Base-by-base conservation (phyloP, 1,284 basidiomycete genomes). In the Phellinidium pouzarii region DNA sequence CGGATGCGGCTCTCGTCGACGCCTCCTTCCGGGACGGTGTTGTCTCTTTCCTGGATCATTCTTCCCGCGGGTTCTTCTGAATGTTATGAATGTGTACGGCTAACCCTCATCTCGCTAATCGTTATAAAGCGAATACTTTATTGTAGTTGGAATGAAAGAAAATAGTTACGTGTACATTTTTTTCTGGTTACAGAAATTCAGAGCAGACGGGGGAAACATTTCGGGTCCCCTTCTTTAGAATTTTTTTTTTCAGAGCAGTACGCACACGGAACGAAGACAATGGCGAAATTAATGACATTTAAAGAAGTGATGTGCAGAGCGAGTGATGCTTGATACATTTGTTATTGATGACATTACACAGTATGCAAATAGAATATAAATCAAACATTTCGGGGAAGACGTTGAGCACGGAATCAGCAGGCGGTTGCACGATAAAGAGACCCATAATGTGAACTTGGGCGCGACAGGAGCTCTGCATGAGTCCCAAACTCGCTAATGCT, bases 401-500 rank as follows among this genome's bases (percentile, higher is more conserved):
- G 41, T 12, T 14, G 27, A 40, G 19, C 37, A 17, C 12, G n/a
- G 14, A 3, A 19, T 36, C 26, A 51, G 59, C 58, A 87, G 59
- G 84, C 72, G 57, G 83, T 84, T 55, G 84, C 84, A 53, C 71
- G 72, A 66, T 87, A 88, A 57, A 88, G 68, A 7, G 80, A 74
- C 38, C 85, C 84, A 60, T 89, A 88, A 19, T 50, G 57, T 46
- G 80, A 68, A 47, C 83, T 82, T 58, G 78, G 72, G 59, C 68
- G 73, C 53, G 65, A 64, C 60, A 92, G 73, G 50, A 91, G 72
- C 58, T 90, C 81, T 58, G 83, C 76, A 61, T 91, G 89, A 14
- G 82, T 80, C 19, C 89, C 89, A 62, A 87, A 85, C 68, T 91
- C 89, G 43, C 77, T 76, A 62, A 91, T 85, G 2, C 79, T 82